Base-by-base conservation (phyloP, 1,139 yeast genomes). In the Sporopachydermia cereana region DNA sequence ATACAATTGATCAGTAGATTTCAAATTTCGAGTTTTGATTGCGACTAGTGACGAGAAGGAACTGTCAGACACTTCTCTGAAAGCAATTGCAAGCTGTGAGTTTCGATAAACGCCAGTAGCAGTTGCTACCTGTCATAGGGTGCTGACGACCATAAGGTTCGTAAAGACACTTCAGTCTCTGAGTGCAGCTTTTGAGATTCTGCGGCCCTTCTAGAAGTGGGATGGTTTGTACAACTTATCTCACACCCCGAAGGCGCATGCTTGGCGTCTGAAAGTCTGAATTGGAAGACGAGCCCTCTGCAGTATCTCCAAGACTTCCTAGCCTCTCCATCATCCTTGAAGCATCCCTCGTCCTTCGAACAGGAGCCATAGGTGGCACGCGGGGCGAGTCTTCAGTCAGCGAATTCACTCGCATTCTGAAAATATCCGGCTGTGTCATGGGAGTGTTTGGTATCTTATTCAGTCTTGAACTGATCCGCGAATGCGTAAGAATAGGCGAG, bases 291-390 rank as follows among this genome's bases (percentile, higher is more conserved):
- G 39, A 12, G 14, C n/a, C n/a, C 22, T 34, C 39, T 7, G 9
- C 17, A 5, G 17, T n/a, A 34, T 34, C 39, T 34, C 39, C 22
- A 12, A 34, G 18, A 12, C 18, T 34, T 7, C 39, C 17, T 21
- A 34, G 18, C 17, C 22, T 34, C n/a, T 34, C 39, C 5, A 34
- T 12, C 39, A 5, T 34, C n/a, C 22, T 34, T 7, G 39, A 34
- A 5, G n/a, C 22, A 7, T 34, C 39, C 9, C 39, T 12, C 12
- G 39, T 34, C 18, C 39, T 16, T 20, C 39, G 18, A 34, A 34
- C 17, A 34, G 39, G 39, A 16, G 39, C 39, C 39, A 34, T 34
- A 9, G 39, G 39, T 34, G 39, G 39, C 5, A n/a, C 18, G 9
- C 22, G 9, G 12, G 39, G 39, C 9, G 39, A 16, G 17, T 34